These are phyloP conservation scores for Kodamaea alishanica DNA, from an alignment of 1,139 yeast genomes.

Conservation along the genomic window DNA sequence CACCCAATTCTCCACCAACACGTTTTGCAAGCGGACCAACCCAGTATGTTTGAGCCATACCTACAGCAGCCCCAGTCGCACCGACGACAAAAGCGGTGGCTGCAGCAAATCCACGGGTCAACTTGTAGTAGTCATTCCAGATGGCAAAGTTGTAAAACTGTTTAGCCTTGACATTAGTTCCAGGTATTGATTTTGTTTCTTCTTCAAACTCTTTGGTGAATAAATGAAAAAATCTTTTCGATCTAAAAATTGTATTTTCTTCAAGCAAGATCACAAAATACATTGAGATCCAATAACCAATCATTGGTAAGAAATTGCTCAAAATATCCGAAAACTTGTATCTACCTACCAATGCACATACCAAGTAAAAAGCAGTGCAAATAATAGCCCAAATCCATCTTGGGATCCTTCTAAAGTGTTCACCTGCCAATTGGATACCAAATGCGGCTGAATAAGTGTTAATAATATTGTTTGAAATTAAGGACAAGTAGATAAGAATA, in stretches of 20 bases:
- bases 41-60: constrained; percentile 79
- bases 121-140: constrained; percentile 55
- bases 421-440: constrained; percentile 69
- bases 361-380: constrained; percentile 62
- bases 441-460: constrained; percentile 85
- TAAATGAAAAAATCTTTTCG: constrained; percentile 43
- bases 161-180: constrained; percentile 16
- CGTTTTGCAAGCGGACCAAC: constrained; percentile 63
- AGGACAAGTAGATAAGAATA: constrained; percentile 63
- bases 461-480: constrained; percentile 75
- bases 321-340: constrained; percentile 70
- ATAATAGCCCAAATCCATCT: constrained; percentile 75
- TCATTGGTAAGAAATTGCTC: constrained; percentile 90
- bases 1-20: constrained; percentile 58
- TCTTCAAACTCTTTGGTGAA: constrained; percentile 53
- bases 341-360: constrained; percentile 73
- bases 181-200: constrained; percentile 8
- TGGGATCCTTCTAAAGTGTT: constrained; percentile 60
- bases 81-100: constrained; percentile 57
- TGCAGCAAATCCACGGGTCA: constrained; percentile 67
- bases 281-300: constrained; percentile 90
- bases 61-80: constrained; percentile 73
- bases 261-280: constrained; percentile 69
- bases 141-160: constrained; percentile 59
- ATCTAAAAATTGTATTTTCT: constrained; percentile 73